Evolutionary conservation across 1,139 yeast genomes (phyloP).

Genomic region (Geotrichum bryndzae): DNA sequence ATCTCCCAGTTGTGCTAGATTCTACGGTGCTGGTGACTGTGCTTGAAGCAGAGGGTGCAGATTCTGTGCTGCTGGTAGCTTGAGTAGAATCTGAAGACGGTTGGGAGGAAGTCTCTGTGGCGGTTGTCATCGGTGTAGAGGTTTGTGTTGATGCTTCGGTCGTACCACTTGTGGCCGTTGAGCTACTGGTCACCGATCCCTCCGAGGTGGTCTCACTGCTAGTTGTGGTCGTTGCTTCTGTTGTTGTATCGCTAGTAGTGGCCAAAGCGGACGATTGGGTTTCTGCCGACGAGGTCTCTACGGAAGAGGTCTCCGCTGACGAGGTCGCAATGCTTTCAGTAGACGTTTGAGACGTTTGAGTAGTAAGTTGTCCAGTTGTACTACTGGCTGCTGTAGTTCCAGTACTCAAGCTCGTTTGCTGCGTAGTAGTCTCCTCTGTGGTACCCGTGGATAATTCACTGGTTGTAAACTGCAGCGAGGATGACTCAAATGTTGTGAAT

Average conservation of each 20-base stretch:
- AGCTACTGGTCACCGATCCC: not conserved
- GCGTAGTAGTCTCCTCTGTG: not conserved
- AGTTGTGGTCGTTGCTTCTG: not conserved
- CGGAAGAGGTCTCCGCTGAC: too few species aligned
- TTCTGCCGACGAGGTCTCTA: not conserved
- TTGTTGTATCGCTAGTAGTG: not conserved
- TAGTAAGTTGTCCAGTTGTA: not conserved
- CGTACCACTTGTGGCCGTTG: not conserved
- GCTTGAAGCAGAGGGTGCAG: too few species aligned
- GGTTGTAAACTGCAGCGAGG: not conserved
- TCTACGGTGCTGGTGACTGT: too few species aligned
- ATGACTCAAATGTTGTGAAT: not conserved
- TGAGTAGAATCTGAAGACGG: not conserved
- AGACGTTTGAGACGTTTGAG: not conserved
- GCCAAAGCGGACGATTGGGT: not conserved
- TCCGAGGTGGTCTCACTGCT: not conserved
- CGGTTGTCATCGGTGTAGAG: not conserved
- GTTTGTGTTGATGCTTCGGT: not conserved
- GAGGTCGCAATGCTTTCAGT: not conserved
- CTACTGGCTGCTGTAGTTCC: not conserved
- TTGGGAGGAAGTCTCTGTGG: constrained; percentile 1
- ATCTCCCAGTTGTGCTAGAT: too few species aligned
- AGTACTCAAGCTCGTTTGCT: not conserved
- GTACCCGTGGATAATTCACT: not conserved
- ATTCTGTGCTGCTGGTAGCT: not conserved